These are phyloP conservation scores for Neonectria faginata DNA, from an alignment of 2,329 filamentous ascomycete genomes.

Conservation along the genomic window DNA sequence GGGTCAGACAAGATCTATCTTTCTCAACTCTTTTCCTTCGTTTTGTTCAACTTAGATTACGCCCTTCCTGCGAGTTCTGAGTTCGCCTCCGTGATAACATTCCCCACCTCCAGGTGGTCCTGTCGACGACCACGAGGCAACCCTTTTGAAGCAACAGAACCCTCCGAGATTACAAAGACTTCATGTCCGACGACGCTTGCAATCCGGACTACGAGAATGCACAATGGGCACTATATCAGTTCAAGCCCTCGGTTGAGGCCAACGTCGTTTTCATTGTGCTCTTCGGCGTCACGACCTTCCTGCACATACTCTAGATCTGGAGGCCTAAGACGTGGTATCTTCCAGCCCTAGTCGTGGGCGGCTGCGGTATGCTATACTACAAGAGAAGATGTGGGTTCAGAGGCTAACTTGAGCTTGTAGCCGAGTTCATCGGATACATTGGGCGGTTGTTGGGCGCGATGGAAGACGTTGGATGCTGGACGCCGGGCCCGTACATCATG, in stretches of 20 bases:
- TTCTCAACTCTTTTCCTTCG: background rate
- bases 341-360: slow-evolving; percentile 39
- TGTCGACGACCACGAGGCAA: slow-evolving; percentile 23
- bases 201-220: slow-evolving; percentile 41
- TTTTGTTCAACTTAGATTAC: slow-evolving; percentile 20
- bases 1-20: background rate
- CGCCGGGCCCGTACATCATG: slow-evolving; percentile 53
- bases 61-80: background rate
- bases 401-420: slow-evolving; percentile 22
- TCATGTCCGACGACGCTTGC: slow-evolving; percentile 43
- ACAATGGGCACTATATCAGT: slow-evolving; percentile 43
- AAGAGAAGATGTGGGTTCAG: too few species aligned
- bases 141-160: slow-evolving; percentile 1
- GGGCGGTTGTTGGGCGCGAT: slow-evolving; percentile 59
- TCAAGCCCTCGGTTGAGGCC: slow-evolving; percentile 39
- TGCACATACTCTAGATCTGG: slow-evolving; percentile 42
- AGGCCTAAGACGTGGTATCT: slow-evolving; percentile 4
- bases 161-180: slow-evolving; percentile 30
- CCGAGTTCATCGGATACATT: slow-evolving; percentile 55
- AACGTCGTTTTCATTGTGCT: background rate
- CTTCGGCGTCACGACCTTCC: background rate
- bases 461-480: slow-evolving; percentile 52
- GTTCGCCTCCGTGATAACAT: background rate
- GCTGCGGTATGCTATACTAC: slow-evolving; percentile 34
- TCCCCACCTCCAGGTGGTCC: slow-evolving; percentile 36